Base-by-base conservation (phyloP, 1,284 basidiomycete species). In the Rhodotorula glutinis region DNA sequence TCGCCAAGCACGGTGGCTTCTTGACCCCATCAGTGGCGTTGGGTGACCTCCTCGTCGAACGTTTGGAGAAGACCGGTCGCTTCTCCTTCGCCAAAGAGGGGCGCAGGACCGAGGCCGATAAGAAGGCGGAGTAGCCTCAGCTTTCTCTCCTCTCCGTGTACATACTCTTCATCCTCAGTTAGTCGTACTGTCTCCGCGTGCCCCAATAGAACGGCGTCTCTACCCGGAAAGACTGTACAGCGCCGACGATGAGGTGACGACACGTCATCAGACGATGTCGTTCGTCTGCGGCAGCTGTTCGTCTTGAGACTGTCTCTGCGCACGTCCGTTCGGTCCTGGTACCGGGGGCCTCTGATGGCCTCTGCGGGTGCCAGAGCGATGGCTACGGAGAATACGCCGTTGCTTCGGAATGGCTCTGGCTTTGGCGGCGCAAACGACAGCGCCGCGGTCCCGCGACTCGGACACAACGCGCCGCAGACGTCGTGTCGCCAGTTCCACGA, bases 1-100 rank as follows among this genome's bases (percentile, higher is more conserved):
- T 74, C n/a, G 76, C 76, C 19, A 64, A 71, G 51, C 60, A 72
- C 53, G 75, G 76, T 27, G 76, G 76, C 2, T 65, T 68, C 38
- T 58, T 77, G 21, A 77, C 76, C 13, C 74, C 76, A 3, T 69
- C 73, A 51, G 68, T 66, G 2, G 72, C 72, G 11, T 62, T 74
- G 40, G 74, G 73, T 4, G 46, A 66, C 23, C 69, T 73, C 21
- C 63, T 74, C 17, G 67, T 72, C 38, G 70, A 74, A 53, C 56
- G 74, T 21, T 58, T 75, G 29, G 73, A 73, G 47, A 58, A 62
- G 58, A 63, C 62, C 14, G 62, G 62, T 1, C 33, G 44, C 25
- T 63, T 63, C 52, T 29, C 25, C 14, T 63, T 58, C 27, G 19
- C 25, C 51, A 41, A 53, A 16, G 62, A 63, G 52, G 62, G 53